Percentiles rank a stretch among this genome's conserved stretches.
These are phyloP conservation scores for Globisporangium alternatum DNA, from an alignment of 352 stramenopile species.

Conservation along the genomic window DNA sequence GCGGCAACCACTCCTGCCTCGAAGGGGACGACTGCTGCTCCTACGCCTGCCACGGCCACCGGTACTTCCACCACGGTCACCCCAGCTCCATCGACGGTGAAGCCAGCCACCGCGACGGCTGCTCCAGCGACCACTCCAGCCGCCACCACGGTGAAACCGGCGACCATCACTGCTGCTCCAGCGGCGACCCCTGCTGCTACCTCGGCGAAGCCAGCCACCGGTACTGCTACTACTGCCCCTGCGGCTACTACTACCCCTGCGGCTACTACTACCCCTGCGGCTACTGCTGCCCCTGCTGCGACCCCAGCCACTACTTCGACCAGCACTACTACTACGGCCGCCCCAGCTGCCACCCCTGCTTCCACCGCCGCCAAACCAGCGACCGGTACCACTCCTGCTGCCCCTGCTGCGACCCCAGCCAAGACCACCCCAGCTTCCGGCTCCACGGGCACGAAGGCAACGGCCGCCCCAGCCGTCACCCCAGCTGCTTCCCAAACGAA, in stretches of 20 bases:
- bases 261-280: not conserved
- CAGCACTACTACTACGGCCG: not conserved
- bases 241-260: not conserved
- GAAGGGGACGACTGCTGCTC: conserved; percentile 9
- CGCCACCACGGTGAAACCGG: not conserved
- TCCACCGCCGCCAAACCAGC: conserved; percentile 1
- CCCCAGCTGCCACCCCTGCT: conserved; percentile 2
- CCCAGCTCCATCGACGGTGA: conserved; percentile 9
- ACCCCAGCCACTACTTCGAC: conserved; percentile 1
- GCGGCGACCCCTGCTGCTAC: conserved; percentile 8
- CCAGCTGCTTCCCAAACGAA: not conserved
- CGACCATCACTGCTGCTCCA: not conserved
- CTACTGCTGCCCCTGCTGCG: not conserved
- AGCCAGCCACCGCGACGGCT: not conserved
- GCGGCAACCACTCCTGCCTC: conserved; percentile 3
- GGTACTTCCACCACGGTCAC: conserved; percentile 2
- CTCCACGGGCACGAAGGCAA: not conserved
- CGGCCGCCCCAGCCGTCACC: not conserved
- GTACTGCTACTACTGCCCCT: not conserved
- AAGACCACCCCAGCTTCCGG: not conserved
- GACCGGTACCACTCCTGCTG: not conserved
- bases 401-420: not conserved
- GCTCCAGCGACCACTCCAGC: conserved; percentile 5
- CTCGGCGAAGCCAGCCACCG: conserved; percentile 1
- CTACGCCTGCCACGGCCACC: conserved; percentile 6